phyloP scores from a whole-genome alignment of 2,329 filamentous ascomycete genomes.

The Aspergillus persii region DNA sequence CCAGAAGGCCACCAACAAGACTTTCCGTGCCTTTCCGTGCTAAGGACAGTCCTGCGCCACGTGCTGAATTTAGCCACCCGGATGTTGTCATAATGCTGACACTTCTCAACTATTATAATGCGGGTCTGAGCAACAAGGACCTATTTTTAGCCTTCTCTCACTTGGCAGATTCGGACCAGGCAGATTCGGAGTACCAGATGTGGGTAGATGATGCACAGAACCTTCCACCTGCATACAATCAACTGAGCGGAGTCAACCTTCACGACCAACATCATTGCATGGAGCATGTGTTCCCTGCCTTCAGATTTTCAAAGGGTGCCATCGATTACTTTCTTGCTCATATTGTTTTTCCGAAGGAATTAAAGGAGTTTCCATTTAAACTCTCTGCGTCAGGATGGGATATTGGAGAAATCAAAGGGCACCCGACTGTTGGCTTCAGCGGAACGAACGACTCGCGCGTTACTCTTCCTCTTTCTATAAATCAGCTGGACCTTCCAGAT shows the following conservation, averaged over 20 bases:
- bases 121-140: constrained; percentile 53
- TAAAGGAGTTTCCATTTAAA: constrained; percentile 63
- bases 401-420: constrained; percentile 43
- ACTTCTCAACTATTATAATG: constrained; percentile 56
- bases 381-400: constrained; percentile 68
- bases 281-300: constrained; percentile 50
- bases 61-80: constrained; percentile 62
- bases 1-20: constrained; percentile 49
- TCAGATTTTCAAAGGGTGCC: constrained; percentile 52
- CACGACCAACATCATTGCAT: constrained; percentile 52
- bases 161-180: constrained; percentile 53
- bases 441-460: constrained; percentile 64
- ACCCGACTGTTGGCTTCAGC: constrained; percentile 64
- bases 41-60: constrained; percentile 56
- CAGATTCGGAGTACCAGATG: constrained; percentile 47
- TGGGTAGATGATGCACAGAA: constrained; percentile 31
- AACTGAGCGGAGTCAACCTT: constrained; percentile 57
- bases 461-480: constrained; percentile 57
- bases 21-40: constrained; percentile 61
- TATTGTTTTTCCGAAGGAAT: constrained; percentile 61
- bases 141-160: constrained; percentile 49
- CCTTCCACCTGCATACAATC: constrained; percentile 39
- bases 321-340: constrained; percentile 64
- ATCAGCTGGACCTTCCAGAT: constrained; percentile 53
- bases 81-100: constrained; percentile 59